A percentile compares a stretch with the other conserved stretches of the same genome.
Evolutionary conservation across 495 filamentous ascomycete species (phyloP).

Genomic region (Cairneyella variabilis): DNA sequence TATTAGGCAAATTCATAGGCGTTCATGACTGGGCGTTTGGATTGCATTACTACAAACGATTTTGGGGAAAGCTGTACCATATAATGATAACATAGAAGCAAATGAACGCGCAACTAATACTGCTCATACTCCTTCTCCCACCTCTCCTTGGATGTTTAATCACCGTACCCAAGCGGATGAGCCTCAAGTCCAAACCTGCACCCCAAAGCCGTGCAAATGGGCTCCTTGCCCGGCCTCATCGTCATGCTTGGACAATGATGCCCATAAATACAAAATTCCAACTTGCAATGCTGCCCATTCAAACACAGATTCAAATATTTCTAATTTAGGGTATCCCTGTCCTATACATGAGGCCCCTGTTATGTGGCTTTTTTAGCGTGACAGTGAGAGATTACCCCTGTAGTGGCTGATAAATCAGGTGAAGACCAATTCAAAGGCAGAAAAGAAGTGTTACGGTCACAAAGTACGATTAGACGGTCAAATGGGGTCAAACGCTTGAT

Average conservation of each 20-base stretch:
- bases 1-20: not conserved
- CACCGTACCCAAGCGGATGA: constrained; percentile 45
- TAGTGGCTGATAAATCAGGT: no score
- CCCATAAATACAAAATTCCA: constrained; percentile 78
- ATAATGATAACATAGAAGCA: no score
- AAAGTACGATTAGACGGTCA: no score
- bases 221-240: constrained; percentile 27
- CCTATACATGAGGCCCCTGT: no score
- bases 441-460: no score
- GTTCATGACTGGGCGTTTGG: no score
- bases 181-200: constrained; percentile 44
- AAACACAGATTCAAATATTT: constrained; percentile 76
- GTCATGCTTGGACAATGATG: constrained; percentile 43
- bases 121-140: constrained; percentile 20
- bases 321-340: constrained; percentile 61
- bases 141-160: constrained; percentile 31
- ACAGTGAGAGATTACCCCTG: no score
- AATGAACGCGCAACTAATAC: constrained; percentile 8
- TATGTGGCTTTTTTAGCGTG: no score
- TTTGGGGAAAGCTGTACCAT: no score
- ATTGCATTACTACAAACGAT: no score
- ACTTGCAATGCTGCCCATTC: constrained; percentile 70
- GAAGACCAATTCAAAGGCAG: no score
- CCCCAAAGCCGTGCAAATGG: constrained; percentile 37
- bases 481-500: no score